Base-by-base conservation (phyloP, 208 protist species). In the Porcisia deanei region DNA sequence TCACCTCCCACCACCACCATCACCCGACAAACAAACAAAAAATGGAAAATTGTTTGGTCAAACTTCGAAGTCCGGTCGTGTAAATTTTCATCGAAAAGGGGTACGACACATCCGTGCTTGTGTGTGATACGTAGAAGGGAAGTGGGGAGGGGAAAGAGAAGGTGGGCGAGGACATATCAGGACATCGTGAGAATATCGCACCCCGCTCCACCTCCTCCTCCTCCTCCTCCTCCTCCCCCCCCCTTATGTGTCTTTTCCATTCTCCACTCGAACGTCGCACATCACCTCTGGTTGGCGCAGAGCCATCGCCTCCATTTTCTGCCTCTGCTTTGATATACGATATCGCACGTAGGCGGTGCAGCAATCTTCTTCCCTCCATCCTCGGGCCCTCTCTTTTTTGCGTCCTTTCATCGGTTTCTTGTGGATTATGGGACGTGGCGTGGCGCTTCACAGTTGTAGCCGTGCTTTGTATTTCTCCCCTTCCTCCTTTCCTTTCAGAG, bases 251-350 rank as follows among this genome's bases (percentile, higher is more conserved):
- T 25, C 54, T 81, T n/a, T 69, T 73, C 73, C 55, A 76, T 57
- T 76, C 73, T 76, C 58, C 81, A 66, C 47, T 34, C 69, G n/a
- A 45, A 45, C 25, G 25, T 71, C 30, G 72, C 49, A 55, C 41
- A 49, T 71, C 52, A 77, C 58, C n/a, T 25, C 43, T 52, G 2
- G 43, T 52, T 53, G 37, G 53, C 39, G 12, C 14, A 45, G 34
- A 65, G 30, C n/a, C 30, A 12, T 30, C 18, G 14, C 60, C 20
- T 73, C 45, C 18, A 7, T 41, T 65, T 14, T 65, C 18, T 65
- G 25, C 30, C 12, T 9, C 6, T 65, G 9, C 37, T 30, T 10
- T 30, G 34, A 69, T 30, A 30, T 12, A 47, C 60, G 20, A 69
- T n/a, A 54, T 30, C 60, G 60, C 37, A 65, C 41, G 10, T 12